Percentiles rank a stretch among this genome's conserved stretches.
Evolutionary conservation across 2,329 filamentous ascomycete species (phyloP).

Genomic region (Emericellopsis cladophorae): DNA sequence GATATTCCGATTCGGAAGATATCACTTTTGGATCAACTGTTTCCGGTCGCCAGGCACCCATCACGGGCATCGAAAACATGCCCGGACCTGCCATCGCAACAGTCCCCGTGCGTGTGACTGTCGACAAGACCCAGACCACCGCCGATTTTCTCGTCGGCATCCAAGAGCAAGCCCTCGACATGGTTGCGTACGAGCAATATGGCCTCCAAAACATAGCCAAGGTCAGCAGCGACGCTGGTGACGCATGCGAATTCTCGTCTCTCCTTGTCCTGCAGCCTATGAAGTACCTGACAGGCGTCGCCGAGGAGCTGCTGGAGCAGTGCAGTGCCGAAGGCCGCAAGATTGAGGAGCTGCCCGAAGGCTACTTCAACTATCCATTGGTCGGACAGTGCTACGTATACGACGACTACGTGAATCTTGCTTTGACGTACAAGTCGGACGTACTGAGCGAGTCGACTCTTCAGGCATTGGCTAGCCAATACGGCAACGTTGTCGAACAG

Average conservation of each 20-base stretch:
- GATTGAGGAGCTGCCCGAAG: conserved; percentile 5
- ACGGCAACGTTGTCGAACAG: conserved; percentile 5
- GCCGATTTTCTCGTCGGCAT: conserved; percentile 5
- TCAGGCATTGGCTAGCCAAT: conserved; percentile 4
- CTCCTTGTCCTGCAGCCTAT: conserved; percentile 7
- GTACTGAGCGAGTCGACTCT: neutral
- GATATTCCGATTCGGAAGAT: conserved; percentile 6
- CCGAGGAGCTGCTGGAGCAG: neutral
- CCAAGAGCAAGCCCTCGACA: conserved; percentile 5
- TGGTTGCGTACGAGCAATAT: conserved; percentile 4
- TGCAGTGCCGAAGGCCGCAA: conserved; percentile 2
- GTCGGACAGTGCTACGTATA: conserved; percentile 2
- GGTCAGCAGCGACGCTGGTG: conserved; percentile 1
- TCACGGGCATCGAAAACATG: conserved; percentile 9
- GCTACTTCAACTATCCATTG: conserved; percentile 4
- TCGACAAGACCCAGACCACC: conserved; percentile 3
- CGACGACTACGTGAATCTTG: conserved; percentile 1
- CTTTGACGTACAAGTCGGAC: conserved; percentile 1
- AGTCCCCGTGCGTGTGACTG: conserved; percentile 4
- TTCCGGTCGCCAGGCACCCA: conserved; percentile 8
- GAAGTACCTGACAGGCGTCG: neutral
- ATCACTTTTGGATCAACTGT: conserved; percentile 9
- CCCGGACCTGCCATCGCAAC: conserved; percentile 9
- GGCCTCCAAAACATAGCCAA: conserved; percentile 5
- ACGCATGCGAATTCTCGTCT: conserved; percentile 4